A percentile compares a stretch with the other conserved stretches of the same genome.
phyloP scores from a whole-genome alignment of 768 basidiomycete species.

The Trametes villosa region DNA sequence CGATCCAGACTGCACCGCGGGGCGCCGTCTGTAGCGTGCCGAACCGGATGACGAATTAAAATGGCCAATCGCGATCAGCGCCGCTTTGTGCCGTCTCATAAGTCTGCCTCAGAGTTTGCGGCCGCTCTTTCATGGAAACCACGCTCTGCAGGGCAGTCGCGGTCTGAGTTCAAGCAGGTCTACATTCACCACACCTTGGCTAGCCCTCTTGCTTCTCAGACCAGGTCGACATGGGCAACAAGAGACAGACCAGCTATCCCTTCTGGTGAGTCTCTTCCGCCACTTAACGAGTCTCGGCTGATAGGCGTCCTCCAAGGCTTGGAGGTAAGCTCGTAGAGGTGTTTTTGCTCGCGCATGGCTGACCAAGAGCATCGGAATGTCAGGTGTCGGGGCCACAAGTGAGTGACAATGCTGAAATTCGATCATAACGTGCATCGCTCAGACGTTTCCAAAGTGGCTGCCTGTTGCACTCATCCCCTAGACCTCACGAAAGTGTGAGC shows the following conservation, averaged over 20 bases:
- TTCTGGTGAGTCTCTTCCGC: slow-evolving; percentile 33
- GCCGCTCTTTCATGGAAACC: slow-evolving; percentile 19
- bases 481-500: slow-evolving; percentile 86
- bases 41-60: slow-evolving; percentile 15
- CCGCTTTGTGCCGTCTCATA: slow-evolving; percentile 5
- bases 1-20: slow-evolving; percentile 10
- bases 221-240: slow-evolving; percentile 19
- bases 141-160: slow-evolving; percentile 22
- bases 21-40: slow-evolving; percentile 7
- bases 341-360: neutral
- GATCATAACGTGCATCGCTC: neutral
- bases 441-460: slow-evolving; percentile 61
- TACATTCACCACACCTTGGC: too few relatives aligned
- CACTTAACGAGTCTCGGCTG: neutral
- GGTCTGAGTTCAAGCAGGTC: too few relatives aligned
- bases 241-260: slow-evolving; percentile 28
- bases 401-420: slow-evolving; percentile 15
- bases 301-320: slow-evolving; percentile 28
- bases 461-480: slow-evolving; percentile 79
- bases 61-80: slow-evolving; percentile 10
- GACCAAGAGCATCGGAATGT: neutral
- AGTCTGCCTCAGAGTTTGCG: slow-evolving; percentile 6
- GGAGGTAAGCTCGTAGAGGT: slow-evolving; percentile 34
- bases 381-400: slow-evolving; percentile 44
- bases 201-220: neutral